Evolutionary conservation across 2,329 filamentous ascomycete genomes (phyloP), one percentile per base, ranked within the genome.

Genomic region (Coniochaeta prunicola): DNA sequence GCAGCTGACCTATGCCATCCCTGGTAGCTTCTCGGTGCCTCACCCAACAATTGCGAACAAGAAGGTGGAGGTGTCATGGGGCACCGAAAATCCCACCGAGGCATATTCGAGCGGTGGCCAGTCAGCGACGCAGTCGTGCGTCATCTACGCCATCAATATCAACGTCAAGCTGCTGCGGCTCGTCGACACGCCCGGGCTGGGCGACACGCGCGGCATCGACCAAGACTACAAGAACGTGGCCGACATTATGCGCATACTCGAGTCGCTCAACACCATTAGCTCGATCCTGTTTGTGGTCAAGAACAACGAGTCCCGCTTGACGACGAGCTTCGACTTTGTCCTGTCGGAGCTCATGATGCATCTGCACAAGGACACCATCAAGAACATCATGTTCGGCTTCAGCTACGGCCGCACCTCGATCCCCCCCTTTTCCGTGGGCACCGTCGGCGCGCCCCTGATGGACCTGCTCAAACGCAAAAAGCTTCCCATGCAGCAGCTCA

Each of bases 151-250:
- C 0, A 60, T 76, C 24, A 63, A 60, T 4, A 62, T 73, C 1
- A 68, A 68, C 6, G 53, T 59, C 30, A 63, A 61, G 1, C 66
- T 65, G 2, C 59, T 75, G 31, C 69, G 74, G 9, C 62, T 77
- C 8, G 76, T 77, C 53, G 75, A 77, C 59, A 77, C 76, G 0
- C 75, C 75, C 0, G 75, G 75, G 0, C 73, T 77, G 8, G 73
- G 74, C 4, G 74, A 77, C 56, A 75, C 71, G 2, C 67, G 73
- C 8, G 75, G 75, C 0, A 9, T 73, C 0, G 64, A 67, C 0
- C 66, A 69, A 21, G 75, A 77, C 61, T 64, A 66, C 13, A 65
- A 70, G 57, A 77, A 77, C 59, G 73, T 76, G 69, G 67, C 66
- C 12, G 69, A 77, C 59, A 73, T 77, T 33, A 59, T 77, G 2